Evolutionary conservation across 495 filamentous ascomycete species (phyloP).

Genomic region (Penicillium steckii): DNA sequence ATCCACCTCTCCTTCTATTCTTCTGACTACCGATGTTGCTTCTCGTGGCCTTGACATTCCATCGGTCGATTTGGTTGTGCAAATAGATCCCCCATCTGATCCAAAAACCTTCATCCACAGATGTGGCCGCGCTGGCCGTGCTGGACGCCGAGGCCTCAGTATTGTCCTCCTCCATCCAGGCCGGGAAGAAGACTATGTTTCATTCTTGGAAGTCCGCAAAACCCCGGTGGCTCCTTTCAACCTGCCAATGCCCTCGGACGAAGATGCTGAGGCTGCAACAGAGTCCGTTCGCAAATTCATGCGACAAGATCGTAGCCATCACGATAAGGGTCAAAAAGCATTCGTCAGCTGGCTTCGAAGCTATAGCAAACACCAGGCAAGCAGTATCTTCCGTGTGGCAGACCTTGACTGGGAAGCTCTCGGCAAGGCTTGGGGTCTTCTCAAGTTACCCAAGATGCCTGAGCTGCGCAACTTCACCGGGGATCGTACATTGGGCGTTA

Average conservation of each 20-base stretch:
- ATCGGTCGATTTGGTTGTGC: conserved; percentile 88
- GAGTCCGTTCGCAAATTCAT: conserved; percentile 60
- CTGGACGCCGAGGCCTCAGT: conserved; percentile 81
- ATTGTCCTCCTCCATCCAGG: conserved; percentile 81
- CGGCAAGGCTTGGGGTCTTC: conserved; percentile 76
- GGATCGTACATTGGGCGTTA: conserved; percentile 61
- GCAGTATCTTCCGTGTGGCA: conserved; percentile 81
- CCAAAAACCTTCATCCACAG: conserved; percentile 95
- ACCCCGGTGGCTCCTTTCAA: conserved; percentile 73
- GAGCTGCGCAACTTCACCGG: conserved; percentile 71
- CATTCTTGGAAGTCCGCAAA: conserved; percentile 83
- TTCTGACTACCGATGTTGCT: conserved; percentile 85
- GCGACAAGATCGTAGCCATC: conserved; percentile 70
- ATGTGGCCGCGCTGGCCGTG: conserved; percentile 87
- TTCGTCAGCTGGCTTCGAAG: conserved; percentile 92
- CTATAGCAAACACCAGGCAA: conserved; percentile 88
- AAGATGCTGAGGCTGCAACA: conserved; percentile 52
- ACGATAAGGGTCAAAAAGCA: conserved; percentile 83
- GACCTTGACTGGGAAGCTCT: conserved; percentile 84
- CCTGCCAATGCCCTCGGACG: conserved; percentile 48
- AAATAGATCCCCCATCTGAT: conserved; percentile 88
- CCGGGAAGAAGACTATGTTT: conserved; percentile 83
- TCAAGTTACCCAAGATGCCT: conserved; percentile 92
- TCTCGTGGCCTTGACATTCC: conserved; percentile 92
- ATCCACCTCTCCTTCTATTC: conserved; percentile 62